Evolutionary conservation across 164 flowering plant genomes (phyloP), one percentile per base, ranked within the genome.

Genomic region (Dillenia suffruticosa): DNA sequence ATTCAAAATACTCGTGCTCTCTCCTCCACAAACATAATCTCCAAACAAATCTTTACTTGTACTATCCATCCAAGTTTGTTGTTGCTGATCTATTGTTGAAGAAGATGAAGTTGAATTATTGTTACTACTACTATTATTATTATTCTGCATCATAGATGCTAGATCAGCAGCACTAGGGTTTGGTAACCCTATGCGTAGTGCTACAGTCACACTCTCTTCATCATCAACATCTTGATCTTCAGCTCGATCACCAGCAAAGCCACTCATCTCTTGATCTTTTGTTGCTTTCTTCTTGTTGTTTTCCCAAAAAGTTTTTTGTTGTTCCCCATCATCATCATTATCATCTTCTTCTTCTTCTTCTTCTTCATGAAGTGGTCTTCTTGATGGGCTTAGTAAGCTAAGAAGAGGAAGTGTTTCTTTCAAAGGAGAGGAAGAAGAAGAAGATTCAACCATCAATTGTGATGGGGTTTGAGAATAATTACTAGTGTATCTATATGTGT

Each of bases 101-200:
- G 40, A 32, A 32, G 40, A 32, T 32, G 40, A 32, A 5, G 40
- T 32, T 32, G 40, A 32, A 32, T 32, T 32, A 32, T 32, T 32
- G 6, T 32, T 32, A 32, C 40, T 63, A 58, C 67, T 50, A 12
- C 70, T 58, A 54, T 66, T 48, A 6, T 57, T 65, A 65, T 60
- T 24, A 56, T 13, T 19, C 3, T 24, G 8, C 7, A 46, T 50
- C 22, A 11, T 49, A 16, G 54, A 15, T 9, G 77, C 79, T 68
- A 81, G 70, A 61, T 83, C 84, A 57, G 76, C 73, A 12, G 74
- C 70, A 63, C 80, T 83, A 70, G 83, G 88, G 84, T 74, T 81
- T 55, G 88, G 88, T 47, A 79, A 54, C 57, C 88, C 88, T 76
- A 83, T 83, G 45, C 77, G 85, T 0, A 83, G 77, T 32, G 83